phyloP scores from a whole-genome alignment of 768 basidiomycete genomes.

The Plicaturopsis crispa region DNA sequence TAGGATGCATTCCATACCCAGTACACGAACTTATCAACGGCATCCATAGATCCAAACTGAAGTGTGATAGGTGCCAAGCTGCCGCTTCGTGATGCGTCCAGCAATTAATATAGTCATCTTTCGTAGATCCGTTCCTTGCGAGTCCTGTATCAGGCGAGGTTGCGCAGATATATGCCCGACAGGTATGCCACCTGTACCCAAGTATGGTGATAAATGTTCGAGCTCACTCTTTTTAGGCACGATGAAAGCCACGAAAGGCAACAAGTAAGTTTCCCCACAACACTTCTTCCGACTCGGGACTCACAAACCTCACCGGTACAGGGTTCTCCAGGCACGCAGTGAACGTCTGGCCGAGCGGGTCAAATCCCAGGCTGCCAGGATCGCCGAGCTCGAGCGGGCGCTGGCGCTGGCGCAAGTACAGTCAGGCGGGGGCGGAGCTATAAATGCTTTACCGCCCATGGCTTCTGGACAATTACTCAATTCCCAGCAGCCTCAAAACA shows the following conservation, averaged over 20 bases:
- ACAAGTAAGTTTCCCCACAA: constrained; percentile 34
- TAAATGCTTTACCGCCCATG: too few species aligned
- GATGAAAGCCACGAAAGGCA: constrained; percentile 46
- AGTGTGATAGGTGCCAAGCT: constrained; percentile 38
- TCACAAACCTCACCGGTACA: constrained; percentile 13
- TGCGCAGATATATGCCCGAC: constrained; percentile 48
- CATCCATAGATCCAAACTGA: constrained; percentile 38
- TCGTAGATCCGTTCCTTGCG: constrained; percentile 43
- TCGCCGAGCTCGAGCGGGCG: constrained; percentile 38
- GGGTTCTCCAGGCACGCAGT: constrained; percentile 44
- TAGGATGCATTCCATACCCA: background rate
- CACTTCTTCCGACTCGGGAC: constrained; percentile 1
- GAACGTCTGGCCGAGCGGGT: constrained; percentile 41
- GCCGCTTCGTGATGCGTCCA: background rate
- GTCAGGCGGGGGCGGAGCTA: constrained; percentile 10
- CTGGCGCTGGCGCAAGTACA: constrained; percentile 25
- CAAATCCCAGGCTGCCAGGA: constrained; percentile 29
- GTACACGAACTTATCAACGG: background rate
- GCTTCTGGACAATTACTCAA: constrained; percentile 12
- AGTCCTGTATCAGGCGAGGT: constrained; percentile 47
- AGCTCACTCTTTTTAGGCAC: constrained; percentile 25
- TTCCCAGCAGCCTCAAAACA: constrained; percentile 8
- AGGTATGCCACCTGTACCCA: constrained; percentile 19
- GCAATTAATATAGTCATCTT: background rate
- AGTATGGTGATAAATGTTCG: background rate